Evolutionary conservation across 176 grass and related monocot species (phyloP).

Genomic region (Triticum urartu): DNA sequence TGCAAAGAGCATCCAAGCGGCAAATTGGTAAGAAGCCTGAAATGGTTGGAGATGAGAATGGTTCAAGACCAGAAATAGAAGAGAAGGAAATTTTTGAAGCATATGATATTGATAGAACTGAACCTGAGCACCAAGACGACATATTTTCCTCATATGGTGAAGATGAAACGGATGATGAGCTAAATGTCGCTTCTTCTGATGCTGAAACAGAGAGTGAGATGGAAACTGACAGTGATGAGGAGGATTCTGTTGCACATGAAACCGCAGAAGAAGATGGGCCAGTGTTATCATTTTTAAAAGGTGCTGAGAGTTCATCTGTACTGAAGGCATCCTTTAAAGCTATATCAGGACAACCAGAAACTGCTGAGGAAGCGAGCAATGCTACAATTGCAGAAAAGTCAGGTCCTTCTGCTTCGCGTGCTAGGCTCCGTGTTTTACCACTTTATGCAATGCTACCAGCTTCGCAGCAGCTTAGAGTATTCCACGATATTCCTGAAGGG

Average conservation of each 20-base stretch:
- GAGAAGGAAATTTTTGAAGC: slow-evolving; percentile 90
- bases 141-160: slow-evolving; percentile 63
- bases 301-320: slow-evolving; percentile 49
- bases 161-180: slow-evolving; percentile 43
- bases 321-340: slow-evolving; percentile 81
- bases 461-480: slow-evolving; percentile 80
- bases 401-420: slow-evolving; percentile 25
- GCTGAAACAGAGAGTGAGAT: slow-evolving; percentile 62
- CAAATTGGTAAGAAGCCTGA: slow-evolving; percentile 42
- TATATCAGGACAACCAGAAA: slow-evolving; percentile 36
- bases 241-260: slow-evolving; percentile 41
- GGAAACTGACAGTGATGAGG: slow-evolving; percentile 63
- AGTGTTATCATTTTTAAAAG: slow-evolving; percentile 67
- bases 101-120: slow-evolving; percentile 69
- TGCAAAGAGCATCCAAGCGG: slow-evolving; percentile 50
- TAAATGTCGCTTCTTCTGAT: slow-evolving; percentile 60
- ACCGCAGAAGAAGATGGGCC: slow-evolving; percentile 47
- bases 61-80: slow-evolving; percentile 46
- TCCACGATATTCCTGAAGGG: slow-evolving; percentile 68
- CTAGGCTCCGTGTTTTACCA: slow-evolving; percentile 64
- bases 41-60: slow-evolving; percentile 23
- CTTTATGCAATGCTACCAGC: slow-evolving; percentile 96
- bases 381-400: slow-evolving; percentile 27
- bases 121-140: slow-evolving; percentile 51
- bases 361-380: slow-evolving; percentile 23